Conservation (phyloP, 305 asterid genomes). For the Fraxinus sp. region DNA sequence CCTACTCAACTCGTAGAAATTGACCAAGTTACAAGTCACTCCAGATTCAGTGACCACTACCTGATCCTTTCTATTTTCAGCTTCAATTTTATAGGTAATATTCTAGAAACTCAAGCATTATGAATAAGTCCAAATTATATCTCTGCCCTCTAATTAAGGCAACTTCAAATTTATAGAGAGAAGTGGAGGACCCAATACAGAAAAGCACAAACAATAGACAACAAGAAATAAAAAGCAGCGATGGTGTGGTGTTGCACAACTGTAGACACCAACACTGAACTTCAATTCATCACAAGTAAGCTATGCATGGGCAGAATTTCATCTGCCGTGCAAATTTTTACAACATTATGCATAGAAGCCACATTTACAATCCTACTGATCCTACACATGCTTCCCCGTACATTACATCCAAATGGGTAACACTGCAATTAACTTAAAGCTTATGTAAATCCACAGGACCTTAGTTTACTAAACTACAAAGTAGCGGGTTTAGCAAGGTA, state of each 20-base stretch:
- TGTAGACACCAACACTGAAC: neutral
- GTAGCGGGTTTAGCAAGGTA: neutral
- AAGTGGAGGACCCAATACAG: neutral
- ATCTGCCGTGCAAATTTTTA: neutral
- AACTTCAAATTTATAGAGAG: neutral
- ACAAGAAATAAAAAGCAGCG: neutral
- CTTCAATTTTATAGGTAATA: neutral
- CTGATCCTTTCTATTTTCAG: neutral
- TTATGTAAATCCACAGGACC: slow-evolving; percentile 4
- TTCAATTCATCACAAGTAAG: neutral
- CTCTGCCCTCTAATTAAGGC: neutral
- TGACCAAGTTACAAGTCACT: neutral
- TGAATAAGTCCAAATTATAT: neutral
- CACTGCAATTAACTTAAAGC: slow-evolving; percentile 6
- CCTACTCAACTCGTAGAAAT: neutral
- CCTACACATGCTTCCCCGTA: neutral
- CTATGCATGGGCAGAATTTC: neutral
- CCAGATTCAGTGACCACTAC: neutral
- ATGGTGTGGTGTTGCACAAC: slow-evolving; percentile 1
- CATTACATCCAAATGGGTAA: neutral
- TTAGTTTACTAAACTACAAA: neutral
- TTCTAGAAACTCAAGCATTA: neutral
- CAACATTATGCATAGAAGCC: neutral
- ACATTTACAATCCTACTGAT: neutral
- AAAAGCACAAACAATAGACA: neutral